phyloP scores from a whole-genome alignment of 1,284 basidiomycete species.

The Heterobasidion irregulare region DNA sequence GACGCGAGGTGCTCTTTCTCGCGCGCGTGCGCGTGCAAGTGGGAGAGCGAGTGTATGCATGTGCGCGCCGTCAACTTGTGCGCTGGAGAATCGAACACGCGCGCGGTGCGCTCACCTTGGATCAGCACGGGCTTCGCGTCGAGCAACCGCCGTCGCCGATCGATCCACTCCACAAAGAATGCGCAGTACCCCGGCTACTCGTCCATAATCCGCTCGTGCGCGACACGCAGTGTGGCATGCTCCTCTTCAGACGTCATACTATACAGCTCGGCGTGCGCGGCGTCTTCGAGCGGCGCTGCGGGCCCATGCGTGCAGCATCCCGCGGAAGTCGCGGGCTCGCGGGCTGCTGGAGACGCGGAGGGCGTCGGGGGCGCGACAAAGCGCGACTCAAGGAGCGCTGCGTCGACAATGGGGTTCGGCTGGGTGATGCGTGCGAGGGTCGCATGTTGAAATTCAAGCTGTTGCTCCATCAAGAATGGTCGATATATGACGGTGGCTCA shows the following conservation, averaged over 20 bases:
- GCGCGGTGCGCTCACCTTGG: too few relatives aligned
- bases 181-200: conserved; percentile 1
- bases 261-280: neutral
- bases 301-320: too few relatives aligned
- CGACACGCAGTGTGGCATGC: neutral
- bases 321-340: too few relatives aligned
- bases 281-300: neutral
- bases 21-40: neutral
- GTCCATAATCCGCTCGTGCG: neutral
- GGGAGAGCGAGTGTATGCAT: neutral
- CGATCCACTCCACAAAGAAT: conserved; percentile 7
- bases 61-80: neutral
- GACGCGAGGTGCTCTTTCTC: conserved; percentile 8
- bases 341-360: too few relatives aligned
- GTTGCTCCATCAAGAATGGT: too few relatives aligned
- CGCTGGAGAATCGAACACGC: too few relatives aligned
- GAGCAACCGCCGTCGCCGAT: conserved; percentile 4
- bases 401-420: too few relatives aligned
- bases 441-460: too few relatives aligned
- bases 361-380: conserved; percentile 54
- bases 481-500: too few relatives aligned
- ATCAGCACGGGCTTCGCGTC: conserved; percentile 31
- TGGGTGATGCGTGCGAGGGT: conserved; percentile 25
- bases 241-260: neutral
- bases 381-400: conserved; percentile 58